Percentiles rank a stretch among this genome's conserved stretches.
Evolutionary conservation across 306 rosid species (phyloP).

Genomic region (Cicer pinnatifidum): DNA sequence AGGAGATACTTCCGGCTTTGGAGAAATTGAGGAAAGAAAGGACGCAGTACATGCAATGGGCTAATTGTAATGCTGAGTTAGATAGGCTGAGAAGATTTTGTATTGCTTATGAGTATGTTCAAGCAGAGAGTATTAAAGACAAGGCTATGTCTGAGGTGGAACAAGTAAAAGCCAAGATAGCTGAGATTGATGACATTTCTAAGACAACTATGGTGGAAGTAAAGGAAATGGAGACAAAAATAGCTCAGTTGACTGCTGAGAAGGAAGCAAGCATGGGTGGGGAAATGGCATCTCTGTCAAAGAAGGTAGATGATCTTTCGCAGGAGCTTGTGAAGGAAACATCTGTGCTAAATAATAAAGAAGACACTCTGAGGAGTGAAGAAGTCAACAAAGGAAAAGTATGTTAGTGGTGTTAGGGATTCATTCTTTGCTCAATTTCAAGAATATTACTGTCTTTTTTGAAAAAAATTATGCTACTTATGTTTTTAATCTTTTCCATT

Average conservation of each 20-base stretch:
- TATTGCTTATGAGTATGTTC: slow-evolving; percentile 79
- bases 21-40: slow-evolving; percentile 96
- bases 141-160: slow-evolving; percentile 75
- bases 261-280: slow-evolving; percentile 94
- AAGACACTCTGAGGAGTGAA: slow-evolving; percentile 81
- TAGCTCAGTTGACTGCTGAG: slow-evolving; percentile 71
- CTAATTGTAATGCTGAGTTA: slow-evolving; percentile 92
- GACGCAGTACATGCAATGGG: slow-evolving; percentile 96
- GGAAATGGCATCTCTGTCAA: slow-evolving; percentile 79
- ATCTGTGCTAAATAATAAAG: slow-evolving; percentile 68
- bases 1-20: slow-evolving; percentile 93
- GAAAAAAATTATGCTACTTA: background rate
- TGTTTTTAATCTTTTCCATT: slow-evolving; percentile 35
- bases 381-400: slow-evolving; percentile 77
- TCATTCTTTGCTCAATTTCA: slow-evolving; percentile 29
- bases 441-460: background rate
- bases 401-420: slow-evolving; percentile 37
- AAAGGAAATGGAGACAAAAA: slow-evolving; percentile 74
- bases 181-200: slow-evolving; percentile 62
- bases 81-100: slow-evolving; percentile 90
- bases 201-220: slow-evolving; percentile 56
- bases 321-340: slow-evolving; percentile 82
- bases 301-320: slow-evolving; percentile 71
- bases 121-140: slow-evolving; percentile 77
- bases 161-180: slow-evolving; percentile 70